A percentile compares a stretch with the other conserved stretches of the same genome.
Conservation (phyloP, 805 yeast species). For the Geotrichum ghanense region DNA sequence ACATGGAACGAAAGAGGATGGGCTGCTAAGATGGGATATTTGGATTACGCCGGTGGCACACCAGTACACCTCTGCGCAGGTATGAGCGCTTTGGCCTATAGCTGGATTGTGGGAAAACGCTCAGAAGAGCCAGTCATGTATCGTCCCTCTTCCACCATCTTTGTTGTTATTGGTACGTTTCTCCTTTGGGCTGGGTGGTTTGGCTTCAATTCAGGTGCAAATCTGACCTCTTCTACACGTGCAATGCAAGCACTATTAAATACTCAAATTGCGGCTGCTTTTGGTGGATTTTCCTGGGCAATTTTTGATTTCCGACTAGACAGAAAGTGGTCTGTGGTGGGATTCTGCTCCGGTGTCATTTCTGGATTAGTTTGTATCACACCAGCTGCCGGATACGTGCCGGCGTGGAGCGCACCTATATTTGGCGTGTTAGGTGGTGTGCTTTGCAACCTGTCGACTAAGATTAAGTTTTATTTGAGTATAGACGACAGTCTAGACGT, state of each 20-base stretch:
- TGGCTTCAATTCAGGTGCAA: slow-evolving; percentile 68
- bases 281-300: slow-evolving; percentile 36
- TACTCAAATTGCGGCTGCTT: slow-evolving; percentile 41
- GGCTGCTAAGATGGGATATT: slow-evolving; percentile 47
- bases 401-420: slow-evolving; percentile 67
- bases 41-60: slow-evolving; percentile 71
- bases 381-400: slow-evolving; percentile 93
- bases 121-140: slow-evolving; percentile 45
- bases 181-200: slow-evolving; percentile 71
- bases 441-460: slow-evolving; percentile 78
- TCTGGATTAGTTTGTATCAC: slow-evolving; percentile 93
- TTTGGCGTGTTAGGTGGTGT: slow-evolving; percentile 65
- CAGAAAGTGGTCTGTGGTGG: slow-evolving; percentile 85
- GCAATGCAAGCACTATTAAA: slow-evolving; percentile 41
- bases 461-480: slow-evolving; percentile 54
- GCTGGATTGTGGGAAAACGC: slow-evolving; percentile 55
- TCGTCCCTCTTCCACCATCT: slow-evolving; percentile 56
- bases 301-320: slow-evolving; percentile 41
- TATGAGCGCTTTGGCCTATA: slow-evolving; percentile 58
- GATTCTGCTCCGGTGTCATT: slow-evolving; percentile 87
- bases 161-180: slow-evolving; percentile 56
- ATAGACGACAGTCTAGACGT: slow-evolving; percentile 96
- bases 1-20: slow-evolving; percentile 63
- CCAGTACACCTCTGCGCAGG: slow-evolving; percentile 68
- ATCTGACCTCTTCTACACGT: slow-evolving; percentile 23